Evolutionary conservation across 2,329 filamentous ascomycete species (phyloP).

Genomic region (Didymosphaeria variabile): DNA sequence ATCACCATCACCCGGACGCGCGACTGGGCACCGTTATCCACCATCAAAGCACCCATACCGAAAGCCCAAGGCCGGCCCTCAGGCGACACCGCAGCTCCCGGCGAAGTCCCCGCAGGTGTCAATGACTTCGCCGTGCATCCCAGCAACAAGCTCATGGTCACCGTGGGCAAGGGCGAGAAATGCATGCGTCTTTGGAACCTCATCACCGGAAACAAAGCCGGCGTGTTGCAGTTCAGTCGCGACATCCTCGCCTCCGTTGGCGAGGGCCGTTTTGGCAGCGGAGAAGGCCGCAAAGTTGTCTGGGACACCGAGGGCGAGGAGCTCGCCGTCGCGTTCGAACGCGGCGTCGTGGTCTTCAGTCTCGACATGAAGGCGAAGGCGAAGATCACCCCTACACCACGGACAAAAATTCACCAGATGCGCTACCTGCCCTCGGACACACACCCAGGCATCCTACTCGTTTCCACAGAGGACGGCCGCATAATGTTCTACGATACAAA

Average conservation of each 20-base stretch:
- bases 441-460: conserved; percentile 69
- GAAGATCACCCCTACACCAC: conserved; percentile 71
- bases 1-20: conserved; percentile 86
- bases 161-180: conserved; percentile 86
- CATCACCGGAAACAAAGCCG: conserved; percentile 94
- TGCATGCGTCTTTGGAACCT: conserved; percentile 96
- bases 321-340: conserved; percentile 89
- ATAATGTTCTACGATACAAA: conserved; percentile 83
- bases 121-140: conserved; percentile 97
- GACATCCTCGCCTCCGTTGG: conserved; percentile 77
- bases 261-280: conserved; percentile 77
- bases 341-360: conserved; percentile 84
- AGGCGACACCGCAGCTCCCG: conserved; percentile 86
- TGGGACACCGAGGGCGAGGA: conserved; percentile 83
- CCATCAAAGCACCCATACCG: conserved; percentile 87
- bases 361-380: conserved; percentile 86
- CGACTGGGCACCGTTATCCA: conserved; percentile 88
- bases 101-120: conserved; percentile 83
- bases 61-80: conserved; percentile 82
- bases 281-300: conserved; percentile 82
- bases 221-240: conserved; percentile 84
- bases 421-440: conserved; percentile 69
- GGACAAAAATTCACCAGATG: conserved; percentile 85
- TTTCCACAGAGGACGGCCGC: conserved; percentile 90
- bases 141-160: conserved; percentile 96